These are phyloP conservation scores for Cubamyces lactineus DNA, from an alignment of 768 basidiomycete species.

Conservation along the genomic window DNA sequence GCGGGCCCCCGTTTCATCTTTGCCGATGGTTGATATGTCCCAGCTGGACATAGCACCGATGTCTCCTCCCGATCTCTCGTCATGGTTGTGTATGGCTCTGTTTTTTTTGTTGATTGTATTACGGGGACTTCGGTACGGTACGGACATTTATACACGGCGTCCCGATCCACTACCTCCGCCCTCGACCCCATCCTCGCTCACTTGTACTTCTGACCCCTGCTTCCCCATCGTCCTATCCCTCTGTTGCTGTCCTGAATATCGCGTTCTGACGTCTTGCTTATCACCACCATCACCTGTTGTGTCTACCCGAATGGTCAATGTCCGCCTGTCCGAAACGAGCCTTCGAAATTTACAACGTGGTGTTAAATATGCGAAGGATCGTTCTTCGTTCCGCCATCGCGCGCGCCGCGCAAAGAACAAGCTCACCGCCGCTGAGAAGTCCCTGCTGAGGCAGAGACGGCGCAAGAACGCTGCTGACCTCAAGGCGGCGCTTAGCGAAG, in stretches of 20 bases:
- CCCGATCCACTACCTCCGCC: too few species aligned
- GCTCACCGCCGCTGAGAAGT: not conserved
- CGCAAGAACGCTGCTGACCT: not conserved
- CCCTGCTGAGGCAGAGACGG: not conserved
- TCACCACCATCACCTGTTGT: not conserved
- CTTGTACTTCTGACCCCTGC: too few species aligned
- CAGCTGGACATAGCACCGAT: not conserved
- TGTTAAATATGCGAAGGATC: not conserved
- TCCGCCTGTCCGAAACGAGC: not conserved
- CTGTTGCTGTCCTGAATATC: not conserved
- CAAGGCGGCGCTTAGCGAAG: conserved; percentile 3
- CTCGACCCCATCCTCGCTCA: too few species aligned
- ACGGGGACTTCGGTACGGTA: too few species aligned
- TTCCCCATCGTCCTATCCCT: too few species aligned
- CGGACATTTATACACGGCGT: too few species aligned
- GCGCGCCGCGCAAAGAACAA: not conserved
- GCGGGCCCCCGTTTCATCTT: not conserved
- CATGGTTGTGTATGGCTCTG: too few species aligned
- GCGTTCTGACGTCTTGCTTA: not conserved
- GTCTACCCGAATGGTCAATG: not conserved
- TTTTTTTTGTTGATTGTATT: too few species aligned
- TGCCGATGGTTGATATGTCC: not conserved
- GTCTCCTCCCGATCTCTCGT: too few species aligned
- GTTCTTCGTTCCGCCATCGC: not conserved
- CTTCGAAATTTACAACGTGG: not conserved